Percentiles rank a stretch among this genome's conserved stretches.
phyloP scores from a whole-genome alignment of 352 stramenopile species.

The Globisporangium uncinulatum region DNA sequence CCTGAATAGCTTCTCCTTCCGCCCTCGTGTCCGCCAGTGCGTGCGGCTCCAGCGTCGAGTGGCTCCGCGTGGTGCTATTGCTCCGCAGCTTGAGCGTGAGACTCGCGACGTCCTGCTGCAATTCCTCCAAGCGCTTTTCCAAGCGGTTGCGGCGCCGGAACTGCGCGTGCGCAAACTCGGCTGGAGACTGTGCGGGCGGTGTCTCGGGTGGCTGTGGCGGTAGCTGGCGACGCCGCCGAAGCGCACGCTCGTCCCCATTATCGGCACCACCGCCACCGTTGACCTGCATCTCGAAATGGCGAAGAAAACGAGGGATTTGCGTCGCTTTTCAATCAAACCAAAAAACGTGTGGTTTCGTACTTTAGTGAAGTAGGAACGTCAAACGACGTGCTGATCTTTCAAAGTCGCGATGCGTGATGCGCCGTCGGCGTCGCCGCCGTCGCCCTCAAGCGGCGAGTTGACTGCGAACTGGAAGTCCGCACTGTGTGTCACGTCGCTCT shows the following conservation, averaged over 20 bases:
- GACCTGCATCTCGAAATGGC: no score
- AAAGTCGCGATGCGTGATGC: not conserved
- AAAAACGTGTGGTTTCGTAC: no score
- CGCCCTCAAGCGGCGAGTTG: conserved; percentile 9
- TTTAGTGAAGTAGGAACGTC: no score
- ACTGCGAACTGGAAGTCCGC: conserved; percentile 62
- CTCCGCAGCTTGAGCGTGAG: conserved; percentile 64
- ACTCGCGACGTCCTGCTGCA: conserved; percentile 68
- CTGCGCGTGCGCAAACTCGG: conserved; percentile 30
- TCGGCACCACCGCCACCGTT: no score
- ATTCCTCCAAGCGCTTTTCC: conserved; percentile 59
- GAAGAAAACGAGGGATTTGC: no score
- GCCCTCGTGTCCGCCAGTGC: no score
- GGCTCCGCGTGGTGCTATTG: conserved; percentile 22
- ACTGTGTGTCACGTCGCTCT: conserved; percentile 70
- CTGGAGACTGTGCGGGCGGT: conserved; percentile 2
- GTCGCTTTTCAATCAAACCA: no score
- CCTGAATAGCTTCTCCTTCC: no score
- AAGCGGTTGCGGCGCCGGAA: conserved; percentile 51
- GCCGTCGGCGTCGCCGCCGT: not conserved
- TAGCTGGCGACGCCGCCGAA: conserved; percentile 11
- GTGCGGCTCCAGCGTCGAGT: conserved; percentile 2
- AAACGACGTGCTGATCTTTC: no score
- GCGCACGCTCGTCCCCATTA: no score
- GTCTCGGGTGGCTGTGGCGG: conserved; percentile 28